Conservation (phyloP, 345 rosid genomes). For the Noccaea caerulescens region DNA sequence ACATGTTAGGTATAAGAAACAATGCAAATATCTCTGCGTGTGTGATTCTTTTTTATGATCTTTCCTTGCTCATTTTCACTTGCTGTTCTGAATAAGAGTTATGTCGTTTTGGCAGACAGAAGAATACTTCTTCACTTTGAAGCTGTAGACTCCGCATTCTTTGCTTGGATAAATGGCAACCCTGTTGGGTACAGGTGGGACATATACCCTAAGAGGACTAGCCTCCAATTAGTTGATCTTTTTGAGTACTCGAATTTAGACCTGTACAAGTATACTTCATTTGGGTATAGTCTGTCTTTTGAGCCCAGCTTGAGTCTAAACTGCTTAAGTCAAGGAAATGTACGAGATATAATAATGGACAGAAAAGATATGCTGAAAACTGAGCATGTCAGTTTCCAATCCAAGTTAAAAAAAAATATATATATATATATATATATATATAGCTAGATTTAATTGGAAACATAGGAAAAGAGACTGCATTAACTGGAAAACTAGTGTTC, state of each 20-base stretch:
- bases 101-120: constrained; percentile 63
- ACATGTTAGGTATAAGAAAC: background rate
- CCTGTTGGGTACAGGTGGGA: constrained; percentile 89
- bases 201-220: constrained; percentile 13
- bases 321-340: constrained; percentile 10
- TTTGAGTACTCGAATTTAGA: constrained; percentile 6
- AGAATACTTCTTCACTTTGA: constrained; percentile 95
- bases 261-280: background rate
- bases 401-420: background rate
- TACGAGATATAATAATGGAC: background rate
- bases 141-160: constrained; percentile 97
- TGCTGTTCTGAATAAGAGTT: constrained; percentile 16
- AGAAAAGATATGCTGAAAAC: background rate
- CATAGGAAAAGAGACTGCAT: background rate
- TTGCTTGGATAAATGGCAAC: constrained; percentile 86
- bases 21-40: background rate
- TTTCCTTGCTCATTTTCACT: constrained; percentile 10
- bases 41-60: background rate
- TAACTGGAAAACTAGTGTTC: constrained; percentile 18
- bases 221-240: constrained; percentile 11
- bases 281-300: background rate
- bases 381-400: background rate
- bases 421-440: too few species aligned
- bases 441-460: background rate
- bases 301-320: constrained; percentile 16